Conservation (phyloP, 1,284 basidiomycete species). For the Irpex sp. region DNA sequence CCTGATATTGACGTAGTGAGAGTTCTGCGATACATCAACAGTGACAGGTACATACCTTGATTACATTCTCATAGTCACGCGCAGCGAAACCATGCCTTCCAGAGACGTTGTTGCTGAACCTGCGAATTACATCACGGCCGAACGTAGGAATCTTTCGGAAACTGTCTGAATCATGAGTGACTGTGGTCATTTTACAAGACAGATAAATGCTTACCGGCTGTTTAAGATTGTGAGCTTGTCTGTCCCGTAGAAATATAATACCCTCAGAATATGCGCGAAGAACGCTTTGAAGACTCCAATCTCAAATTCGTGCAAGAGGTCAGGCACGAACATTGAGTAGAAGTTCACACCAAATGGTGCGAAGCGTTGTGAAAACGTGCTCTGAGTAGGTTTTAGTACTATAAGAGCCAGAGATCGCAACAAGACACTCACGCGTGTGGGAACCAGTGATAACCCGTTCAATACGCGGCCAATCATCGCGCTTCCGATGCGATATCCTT, state of each 20-base stretch:
- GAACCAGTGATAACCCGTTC: conserved; percentile 2
- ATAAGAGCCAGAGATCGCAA: not conserved
- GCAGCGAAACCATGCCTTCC: conserved; percentile 25
- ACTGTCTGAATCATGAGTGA: conserved; percentile 8
- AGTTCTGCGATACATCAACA: not conserved
- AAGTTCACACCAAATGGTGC: conserved; percentile 22
- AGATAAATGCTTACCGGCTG: conserved; percentile 16
- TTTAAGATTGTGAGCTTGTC: conserved; percentile 12
- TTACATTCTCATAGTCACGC: conserved; percentile 27
- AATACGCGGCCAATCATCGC: conserved; percentile 15
- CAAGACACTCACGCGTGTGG: conserved; percentile 5
- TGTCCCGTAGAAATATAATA: conserved; percentile 3
- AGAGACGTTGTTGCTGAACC: conserved; percentile 23
- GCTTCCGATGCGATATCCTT: conserved; percentile 7
- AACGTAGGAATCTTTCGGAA: conserved; percentile 26
- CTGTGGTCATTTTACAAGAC: too few species aligned
- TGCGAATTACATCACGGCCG: conserved; percentile 23
- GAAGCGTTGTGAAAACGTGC: conserved; percentile 27
- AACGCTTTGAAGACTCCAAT: conserved; percentile 32
- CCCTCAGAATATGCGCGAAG: conserved; percentile 15
- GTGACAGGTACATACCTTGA: conserved; percentile 20
- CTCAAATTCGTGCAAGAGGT: conserved; percentile 36
- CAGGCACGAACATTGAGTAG: conserved; percentile 28
- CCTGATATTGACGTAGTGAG: conserved; percentile 15
- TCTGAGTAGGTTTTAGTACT: too few species aligned